Base-by-base conservation (phyloP, 1,284 basidiomycete species). In the Meira miltonrushii region DNA sequence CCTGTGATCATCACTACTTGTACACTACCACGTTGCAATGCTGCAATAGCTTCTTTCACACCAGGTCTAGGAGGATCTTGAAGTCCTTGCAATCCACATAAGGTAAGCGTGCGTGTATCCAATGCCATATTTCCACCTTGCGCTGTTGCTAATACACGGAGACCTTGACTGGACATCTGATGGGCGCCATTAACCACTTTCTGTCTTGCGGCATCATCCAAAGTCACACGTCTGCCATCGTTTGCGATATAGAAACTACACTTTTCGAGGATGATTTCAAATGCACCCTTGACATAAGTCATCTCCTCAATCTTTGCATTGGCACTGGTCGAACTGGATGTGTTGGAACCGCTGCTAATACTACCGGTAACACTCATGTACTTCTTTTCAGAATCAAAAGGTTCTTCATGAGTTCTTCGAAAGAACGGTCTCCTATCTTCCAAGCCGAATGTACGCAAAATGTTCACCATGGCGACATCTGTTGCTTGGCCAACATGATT, bases 1-100 rank as follows among this genome's bases (percentile, higher is more conserved):
- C 94, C 94, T 0, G 94, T 97, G 77, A 97, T 96, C 93, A 98
- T 97, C 44, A 97, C 88, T 12, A 97, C 87, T 72, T 94, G 91
- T 39, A 98, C 88, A 7, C 93, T 90, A 15, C 89, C 92, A 15
- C 82, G 81, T 71, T 92, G 89, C 25, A 97, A 81, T 23, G 88
- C 80, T 33, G 82, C 82, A 62, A 97, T 88, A 9, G 93, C 87
- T 68, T 92, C 88, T 1, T 87, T 87, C n/a, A 97, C 92, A 23
- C 92, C 93, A 66, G 88, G 87, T 47, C 94, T 83, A 0, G 94
- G 94, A 2, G 94, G 94, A 78, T 97, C 94, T 61, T 89, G 83
- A 92, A 97, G 97, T 2, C 90, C 92, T 75, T 91, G 87, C 80
- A 95, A 91, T 0, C 93, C 94, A 2, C 85, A 88, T 77, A 98